Conservation (phyloP, 768 basidiomycete genomes). For the Trametopsis cervina region DNA sequence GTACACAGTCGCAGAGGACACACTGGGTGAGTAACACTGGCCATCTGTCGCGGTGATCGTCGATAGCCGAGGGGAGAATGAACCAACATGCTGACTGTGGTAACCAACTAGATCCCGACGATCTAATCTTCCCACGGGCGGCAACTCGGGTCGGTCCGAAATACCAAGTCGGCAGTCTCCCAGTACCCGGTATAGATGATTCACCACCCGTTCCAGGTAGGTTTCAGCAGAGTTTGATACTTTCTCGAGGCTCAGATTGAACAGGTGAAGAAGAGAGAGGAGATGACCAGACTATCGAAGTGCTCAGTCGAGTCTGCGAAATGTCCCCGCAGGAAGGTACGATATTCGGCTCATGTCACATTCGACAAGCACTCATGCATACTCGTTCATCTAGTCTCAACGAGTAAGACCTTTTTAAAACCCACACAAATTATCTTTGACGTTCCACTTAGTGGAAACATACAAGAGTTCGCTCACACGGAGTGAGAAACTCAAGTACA, state of each 20-base stretch:
- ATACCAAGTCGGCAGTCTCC: conserved; percentile 65
- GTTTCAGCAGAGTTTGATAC: background rate
- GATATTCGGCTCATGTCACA: conserved; percentile 24
- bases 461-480: conserved; percentile 51
- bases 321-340: conserved; percentile 64
- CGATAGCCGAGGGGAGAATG: too few species aligned
- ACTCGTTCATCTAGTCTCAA: conserved; percentile 6
- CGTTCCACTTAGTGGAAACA: conserved; percentile 35
- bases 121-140: conserved; percentile 92
- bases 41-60: conserved; percentile 10
- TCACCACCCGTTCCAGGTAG: conserved; percentile 19
- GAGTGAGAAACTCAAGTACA: conserved; percentile 43
- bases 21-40: conserved; percentile 52
- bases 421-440: background rate
- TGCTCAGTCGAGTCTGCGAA: conserved; percentile 56
- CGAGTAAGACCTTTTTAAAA: conserved; percentile 5
- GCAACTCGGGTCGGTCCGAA: conserved; percentile 87
- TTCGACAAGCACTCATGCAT: conserved; percentile 5
- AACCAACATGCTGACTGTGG: conserved; percentile 27
- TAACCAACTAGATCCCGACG: conserved; percentile 72
- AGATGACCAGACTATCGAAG: conserved; percentile 67
- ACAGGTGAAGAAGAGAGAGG: conserved; percentile 48
- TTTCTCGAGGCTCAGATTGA: background rate
- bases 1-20: conserved; percentile 89
- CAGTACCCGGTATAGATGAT: conserved; percentile 24